Base-by-base conservation (phyloP, 2,329 filamentous ascomycete species). In the Paramyrothecium roridum region DNA sequence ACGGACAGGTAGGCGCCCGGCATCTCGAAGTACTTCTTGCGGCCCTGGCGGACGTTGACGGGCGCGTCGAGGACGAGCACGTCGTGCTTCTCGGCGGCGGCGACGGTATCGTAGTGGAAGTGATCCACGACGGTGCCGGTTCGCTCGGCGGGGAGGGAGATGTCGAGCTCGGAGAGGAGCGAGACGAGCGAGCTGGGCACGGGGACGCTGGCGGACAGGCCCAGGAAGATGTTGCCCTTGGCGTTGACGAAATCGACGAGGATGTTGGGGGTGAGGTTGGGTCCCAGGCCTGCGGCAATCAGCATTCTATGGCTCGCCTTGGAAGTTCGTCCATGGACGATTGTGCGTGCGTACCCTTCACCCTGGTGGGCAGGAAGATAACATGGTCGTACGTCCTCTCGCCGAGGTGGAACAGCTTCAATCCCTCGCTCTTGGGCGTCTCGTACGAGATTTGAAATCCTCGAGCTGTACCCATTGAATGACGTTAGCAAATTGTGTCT, bases 221-320 rank as follows among this genome's bases (percentile, higher is more conserved):
- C 86, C 55, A 98, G 78, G 59, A 99, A 82, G 68, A 99, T 84
- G 76, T 99, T 99, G 72, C 95, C 95, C 56, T 95, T 81, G 55
- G 87, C 86, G 74, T 96, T 95, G 78, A 96, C 78, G 76, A 97
- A 99, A 65, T 98, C 85, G 72, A 98, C 83, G 63, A 99, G 84
- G 60, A 88, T 77, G 70, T 91, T 91, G 52, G 95, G 91, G 3
- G 91, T 93, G 70, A 99, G 78, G 64, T 89, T 87, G 61, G 93
- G 92, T 55, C 95, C 95, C 57, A 97, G 89, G 58, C 91, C 90
- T 92, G 59, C 56, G 33, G 58, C 53, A 64, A 46, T 58, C 45
- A 63, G 4, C 45, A 11, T 21, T 21, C 3, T 10, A 46, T 20
- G 17, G 34, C 33, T 16, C 43, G 26, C n/a, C n/a, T n/a, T n/a